phyloP scores from a whole-genome alignment of 768 basidiomycete species.

The Lactarius sp. region DNA sequence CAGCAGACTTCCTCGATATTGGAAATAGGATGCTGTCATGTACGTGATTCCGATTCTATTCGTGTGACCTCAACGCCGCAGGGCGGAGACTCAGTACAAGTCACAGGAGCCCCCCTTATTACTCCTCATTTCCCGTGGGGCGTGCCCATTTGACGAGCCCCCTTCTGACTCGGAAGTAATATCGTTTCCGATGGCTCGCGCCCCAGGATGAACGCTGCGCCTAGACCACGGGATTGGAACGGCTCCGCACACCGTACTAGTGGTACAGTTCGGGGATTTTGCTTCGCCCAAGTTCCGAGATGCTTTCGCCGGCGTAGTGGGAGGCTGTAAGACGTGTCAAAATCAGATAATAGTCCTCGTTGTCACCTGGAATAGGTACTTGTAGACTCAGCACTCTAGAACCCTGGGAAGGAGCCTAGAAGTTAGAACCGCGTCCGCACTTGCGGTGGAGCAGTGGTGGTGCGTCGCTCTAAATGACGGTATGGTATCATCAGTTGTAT shows the following conservation, averaged over 20 bases:
- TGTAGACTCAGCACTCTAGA: not conserved
- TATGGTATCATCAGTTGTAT: not conserved
- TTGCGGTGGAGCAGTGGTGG: not conserved
- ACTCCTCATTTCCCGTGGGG: not conserved
- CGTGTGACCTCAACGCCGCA: constrained; percentile 1
- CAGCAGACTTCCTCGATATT: constrained; percentile 9
- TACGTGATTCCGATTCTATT: constrained; percentile 3
- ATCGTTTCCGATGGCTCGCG: constrained; percentile 2
- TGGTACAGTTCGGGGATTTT: not conserved
- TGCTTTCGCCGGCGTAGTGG: not conserved
- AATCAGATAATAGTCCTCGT: constrained; percentile 7
- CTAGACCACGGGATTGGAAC: not conserved
- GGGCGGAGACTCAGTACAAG: not conserved
- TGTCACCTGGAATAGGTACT: not conserved
- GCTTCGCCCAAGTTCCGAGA: not conserved
- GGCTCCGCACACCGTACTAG: not conserved
- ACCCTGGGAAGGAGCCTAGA: not conserved
- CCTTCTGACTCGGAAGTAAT: not conserved
- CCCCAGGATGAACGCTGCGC: not conserved
- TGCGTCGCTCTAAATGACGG: not conserved
- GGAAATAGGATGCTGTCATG: constrained; percentile 9
- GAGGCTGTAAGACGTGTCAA: not conserved
- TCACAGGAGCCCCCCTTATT: constrained; percentile 14
- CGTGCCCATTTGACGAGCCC: constrained; percentile 1
- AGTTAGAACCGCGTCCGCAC: not conserved